Conservation (phyloP, 768 basidiomycete species). For the Solioccasus polychromus region DNA sequence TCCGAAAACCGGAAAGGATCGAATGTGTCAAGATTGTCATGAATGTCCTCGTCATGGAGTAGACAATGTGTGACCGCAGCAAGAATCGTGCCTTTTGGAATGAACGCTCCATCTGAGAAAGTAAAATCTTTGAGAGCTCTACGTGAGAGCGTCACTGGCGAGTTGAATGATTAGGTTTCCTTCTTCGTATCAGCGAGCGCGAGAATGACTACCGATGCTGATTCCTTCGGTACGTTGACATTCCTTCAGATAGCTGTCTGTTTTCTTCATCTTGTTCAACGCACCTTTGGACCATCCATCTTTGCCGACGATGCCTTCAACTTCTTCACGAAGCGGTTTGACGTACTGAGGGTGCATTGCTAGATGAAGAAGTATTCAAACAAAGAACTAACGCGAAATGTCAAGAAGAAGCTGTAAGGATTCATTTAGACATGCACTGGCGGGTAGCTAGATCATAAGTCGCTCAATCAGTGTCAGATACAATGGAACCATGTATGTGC, state of each 20-base stretch:
- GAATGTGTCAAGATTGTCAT: slow-evolving; percentile 37
- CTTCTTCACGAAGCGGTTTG: slow-evolving; percentile 36
- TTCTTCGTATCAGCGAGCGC: too few species aligned
- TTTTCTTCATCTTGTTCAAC: slow-evolving; percentile 29
- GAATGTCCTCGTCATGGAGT: slow-evolving; percentile 21
- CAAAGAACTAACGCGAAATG: slow-evolving; percentile 27
- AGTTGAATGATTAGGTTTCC: neutral
- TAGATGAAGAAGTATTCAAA: slow-evolving; percentile 34
- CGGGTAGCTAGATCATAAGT: too few species aligned
- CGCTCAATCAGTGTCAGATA: too few species aligned
- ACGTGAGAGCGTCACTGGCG: slow-evolving; percentile 30
- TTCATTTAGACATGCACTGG: too few species aligned
- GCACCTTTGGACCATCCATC: slow-evolving; percentile 29
- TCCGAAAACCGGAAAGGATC: slow-evolving; percentile 49
- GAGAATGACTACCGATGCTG: slow-evolving; percentile 20
- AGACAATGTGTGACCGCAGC: slow-evolving; percentile 16
- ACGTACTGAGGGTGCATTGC: slow-evolving; percentile 34
- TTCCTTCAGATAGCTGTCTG: slow-evolving; percentile 42
- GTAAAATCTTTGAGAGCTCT: slow-evolving; percentile 31
- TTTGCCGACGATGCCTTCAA: slow-evolving; percentile 26
- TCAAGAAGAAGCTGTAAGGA: too few species aligned
- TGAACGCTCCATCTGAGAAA: slow-evolving; percentile 38
- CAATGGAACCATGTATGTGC: too few species aligned
- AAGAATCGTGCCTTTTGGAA: slow-evolving; percentile 33
- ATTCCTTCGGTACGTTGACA: slow-evolving; percentile 32